A percentile compares a stretch with the other conserved stretches of the same genome.
These are phyloP conservation scores for Colletotrichum aenigma DNA, from an alignment of 2,329 filamentous ascomycete genomes.

Conservation along the genomic window DNA sequence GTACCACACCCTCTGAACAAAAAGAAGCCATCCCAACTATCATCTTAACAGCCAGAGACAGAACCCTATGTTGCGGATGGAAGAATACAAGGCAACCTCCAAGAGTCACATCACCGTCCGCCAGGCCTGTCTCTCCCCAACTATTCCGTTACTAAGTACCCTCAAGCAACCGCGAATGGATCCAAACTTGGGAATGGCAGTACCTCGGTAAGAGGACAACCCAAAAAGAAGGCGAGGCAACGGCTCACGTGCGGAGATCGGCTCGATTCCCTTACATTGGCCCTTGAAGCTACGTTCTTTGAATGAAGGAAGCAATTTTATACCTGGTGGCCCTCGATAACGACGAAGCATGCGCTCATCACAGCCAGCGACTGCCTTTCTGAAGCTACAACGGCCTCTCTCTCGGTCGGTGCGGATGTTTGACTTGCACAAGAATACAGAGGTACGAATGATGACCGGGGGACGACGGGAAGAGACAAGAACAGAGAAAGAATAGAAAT, in stretches of 20 bases:
- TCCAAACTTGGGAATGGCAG: fast-evolving
- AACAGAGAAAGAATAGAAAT: not conserved
- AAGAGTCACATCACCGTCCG: not conserved
- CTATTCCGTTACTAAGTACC: not conserved
- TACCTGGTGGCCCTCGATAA: not conserved
- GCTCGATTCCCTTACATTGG: not conserved
- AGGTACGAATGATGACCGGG: too few relatives aligned
- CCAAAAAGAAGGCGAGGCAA: not conserved
- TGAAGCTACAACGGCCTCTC: too few relatives aligned
- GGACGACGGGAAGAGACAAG: too few relatives aligned
- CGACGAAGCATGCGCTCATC: not conserved
- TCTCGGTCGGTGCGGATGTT: too few relatives aligned
- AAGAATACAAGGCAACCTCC: not conserved
- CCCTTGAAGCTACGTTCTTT: fast-evolving
- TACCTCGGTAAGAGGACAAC: fast-evolving
- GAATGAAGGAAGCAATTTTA: not conserved
- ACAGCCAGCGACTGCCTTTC: fast-evolving
- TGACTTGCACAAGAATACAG: too few relatives aligned
- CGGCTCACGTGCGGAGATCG: not conserved
- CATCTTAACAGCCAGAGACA: not conserved
- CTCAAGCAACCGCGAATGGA: not conserved
- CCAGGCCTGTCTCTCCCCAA: not conserved
- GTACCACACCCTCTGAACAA: not conserved
- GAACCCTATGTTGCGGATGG: too few relatives aligned
- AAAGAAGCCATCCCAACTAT: not conserved